A percentile compares a stretch with the other conserved stretches of the same genome.
phyloP scores from a whole-genome alignment of 257 asterid species.

The Fraxinus anomala region DNA sequence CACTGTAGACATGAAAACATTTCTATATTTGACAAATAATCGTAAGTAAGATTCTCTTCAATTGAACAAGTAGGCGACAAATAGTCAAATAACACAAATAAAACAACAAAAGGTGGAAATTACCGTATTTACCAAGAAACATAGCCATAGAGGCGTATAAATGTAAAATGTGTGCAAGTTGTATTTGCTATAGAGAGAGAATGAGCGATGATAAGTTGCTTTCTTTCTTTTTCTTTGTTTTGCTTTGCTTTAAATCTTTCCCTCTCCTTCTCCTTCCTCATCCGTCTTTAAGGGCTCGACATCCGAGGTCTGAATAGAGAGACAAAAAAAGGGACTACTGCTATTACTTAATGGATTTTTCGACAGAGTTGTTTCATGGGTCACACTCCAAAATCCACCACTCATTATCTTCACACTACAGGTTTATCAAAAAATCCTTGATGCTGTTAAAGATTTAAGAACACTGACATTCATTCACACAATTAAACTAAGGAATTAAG shows the following conservation, averaged over 20 bases:
- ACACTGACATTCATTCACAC: no score
- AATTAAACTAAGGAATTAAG: no score
- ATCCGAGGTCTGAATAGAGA: slow-evolving; percentile 31
- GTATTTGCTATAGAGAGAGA: background rate
- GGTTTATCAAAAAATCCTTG: no score
- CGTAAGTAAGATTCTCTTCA: no score
- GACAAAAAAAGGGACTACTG: slow-evolving; percentile 3
- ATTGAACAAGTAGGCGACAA: no score
- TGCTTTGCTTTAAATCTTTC: slow-evolving; percentile 18
- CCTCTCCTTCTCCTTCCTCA: background rate
- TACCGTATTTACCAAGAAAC: background rate
- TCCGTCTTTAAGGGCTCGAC: slow-evolving; percentile 41
- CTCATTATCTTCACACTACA: background rate
- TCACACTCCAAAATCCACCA: background rate
- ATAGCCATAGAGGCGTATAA: background rate
- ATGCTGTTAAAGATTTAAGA: no score
- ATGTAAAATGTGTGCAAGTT: slow-evolving; percentile 17
- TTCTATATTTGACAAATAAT: no score
- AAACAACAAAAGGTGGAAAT: background rate
- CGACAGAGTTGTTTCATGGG: background rate
- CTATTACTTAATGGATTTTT: background rate
- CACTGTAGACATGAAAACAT: no score
- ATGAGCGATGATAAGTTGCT: slow-evolving; percentile 46
- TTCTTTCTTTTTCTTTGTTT: slow-evolving; percentile 30
- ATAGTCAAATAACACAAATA: no score